A percentile compares a stretch with the other conserved stretches of the same genome.
These are phyloP conservation scores for Microstegium vimineum DNA, from an alignment of 176 grass and related monocot genomes.

Conservation along the genomic window DNA sequence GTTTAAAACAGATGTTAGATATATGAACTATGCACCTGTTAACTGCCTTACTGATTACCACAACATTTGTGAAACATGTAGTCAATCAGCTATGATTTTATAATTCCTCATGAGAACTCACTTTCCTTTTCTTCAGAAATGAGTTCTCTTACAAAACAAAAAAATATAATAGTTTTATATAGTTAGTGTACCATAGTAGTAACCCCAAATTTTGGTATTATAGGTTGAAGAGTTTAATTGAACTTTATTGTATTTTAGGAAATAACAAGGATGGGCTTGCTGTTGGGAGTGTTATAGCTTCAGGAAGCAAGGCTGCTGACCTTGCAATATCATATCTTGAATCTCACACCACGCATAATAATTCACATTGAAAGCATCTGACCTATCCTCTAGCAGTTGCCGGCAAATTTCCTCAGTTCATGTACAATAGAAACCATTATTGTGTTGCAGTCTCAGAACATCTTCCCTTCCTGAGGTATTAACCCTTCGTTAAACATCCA, in stretches of 20 bases:
- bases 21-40: neutral
- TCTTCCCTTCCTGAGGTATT: neutral
- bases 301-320: slow-evolving; percentile 80
- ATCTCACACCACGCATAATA: slow-evolving; percentile 23
- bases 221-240: slow-evolving; percentile 3
- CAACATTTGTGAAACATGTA: neutral
- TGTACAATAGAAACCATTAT: neutral
- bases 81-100: neutral
- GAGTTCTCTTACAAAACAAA: neutral
- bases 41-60: neutral
- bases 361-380: slow-evolving; percentile 26
- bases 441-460: neutral
- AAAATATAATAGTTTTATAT: neutral
- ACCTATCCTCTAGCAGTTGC: slow-evolving; percentile 9
- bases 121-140: neutral
- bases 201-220: neutral
- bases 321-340: slow-evolving; percentile 67
- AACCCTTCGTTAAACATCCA: neutral
- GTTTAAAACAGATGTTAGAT: slow-evolving; percentile 12
- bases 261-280: slow-evolving; percentile 92
- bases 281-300: slow-evolving; percentile 86
- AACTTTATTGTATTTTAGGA: slow-evolving; percentile 47
- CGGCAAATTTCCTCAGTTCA: neutral
- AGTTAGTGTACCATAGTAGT: neutral
- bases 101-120: neutral